phyloP scores from a whole-genome alignment of 2,329 filamentous ascomycete species.

The Rhynchosporium agropyri region DNA sequence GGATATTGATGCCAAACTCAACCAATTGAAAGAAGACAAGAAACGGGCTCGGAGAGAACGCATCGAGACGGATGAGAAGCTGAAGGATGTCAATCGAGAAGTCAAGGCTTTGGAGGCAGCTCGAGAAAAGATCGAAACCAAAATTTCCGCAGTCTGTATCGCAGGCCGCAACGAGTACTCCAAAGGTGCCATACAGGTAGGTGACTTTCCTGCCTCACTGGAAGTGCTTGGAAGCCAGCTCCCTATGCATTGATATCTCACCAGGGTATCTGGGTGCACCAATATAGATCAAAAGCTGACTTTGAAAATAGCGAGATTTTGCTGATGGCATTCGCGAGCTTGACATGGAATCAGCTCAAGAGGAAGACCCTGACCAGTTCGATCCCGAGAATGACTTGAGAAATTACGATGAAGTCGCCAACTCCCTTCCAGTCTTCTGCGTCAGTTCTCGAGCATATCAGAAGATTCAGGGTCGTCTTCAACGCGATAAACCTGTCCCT shows the following conservation, averaged over 20 bases:
- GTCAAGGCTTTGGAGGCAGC: slow-evolving; percentile 10
- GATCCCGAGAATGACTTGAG: slow-evolving; percentile 55
- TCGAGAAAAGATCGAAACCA: slow-evolving; percentile 10
- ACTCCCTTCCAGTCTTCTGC: slow-evolving; percentile 12
- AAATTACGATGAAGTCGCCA: slow-evolving; percentile 11
- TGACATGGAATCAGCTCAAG: slow-evolving; percentile 15
- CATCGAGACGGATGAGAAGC: slow-evolving; percentile 39
- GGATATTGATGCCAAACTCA: slow-evolving; percentile 48
- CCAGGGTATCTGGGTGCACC: slow-evolving; percentile 44
- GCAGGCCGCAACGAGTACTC: slow-evolving; percentile 11
- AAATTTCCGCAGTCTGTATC: slow-evolving; percentile 17
- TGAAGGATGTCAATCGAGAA: slow-evolving; percentile 29
- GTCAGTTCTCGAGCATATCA: slow-evolving; percentile 18
- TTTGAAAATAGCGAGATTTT: slow-evolving; percentile 3
- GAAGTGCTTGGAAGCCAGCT: background rate
- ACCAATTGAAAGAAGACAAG: slow-evolving; percentile 47
- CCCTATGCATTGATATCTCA: too few relatives aligned
- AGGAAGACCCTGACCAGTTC: slow-evolving; percentile 43
- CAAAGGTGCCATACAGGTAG: slow-evolving; percentile 12
- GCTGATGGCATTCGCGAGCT: slow-evolving; percentile 13
- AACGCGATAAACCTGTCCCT: slow-evolving; percentile 14
- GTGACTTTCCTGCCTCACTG: background rate
- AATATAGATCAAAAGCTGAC: slow-evolving; percentile 38
- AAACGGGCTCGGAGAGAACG: slow-evolving; percentile 45
- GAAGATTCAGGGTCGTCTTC: slow-evolving; percentile 14